Evolutionary conservation across 2,329 filamentous ascomycete genomes (phyloP), one percentile per base, ranked within the genome.

Genomic region (Pseudocercospora fuligena): DNA sequence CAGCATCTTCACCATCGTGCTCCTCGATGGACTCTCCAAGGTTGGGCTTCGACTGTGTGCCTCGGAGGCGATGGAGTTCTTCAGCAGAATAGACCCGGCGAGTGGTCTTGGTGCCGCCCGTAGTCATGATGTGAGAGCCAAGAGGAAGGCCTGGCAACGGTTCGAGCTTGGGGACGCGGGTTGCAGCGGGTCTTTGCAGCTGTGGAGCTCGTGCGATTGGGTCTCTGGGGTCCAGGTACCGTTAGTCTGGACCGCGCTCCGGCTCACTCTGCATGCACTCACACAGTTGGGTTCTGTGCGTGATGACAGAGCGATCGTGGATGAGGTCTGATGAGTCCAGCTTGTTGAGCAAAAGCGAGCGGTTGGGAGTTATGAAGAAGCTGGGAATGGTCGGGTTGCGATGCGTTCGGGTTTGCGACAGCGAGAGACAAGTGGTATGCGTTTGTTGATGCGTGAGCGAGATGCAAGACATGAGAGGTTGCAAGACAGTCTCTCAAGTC

Each of bases 71-170:
- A 60, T 77, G 76, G 16, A 79, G 70, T 67, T 78, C 68, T 70
- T 79, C 76, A 36, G 77, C 76, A 25, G 78, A 79, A 70, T 79
- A 79, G 49, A 78, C 76, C 61, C 76, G 75, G 60, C 78, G 76
- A 49, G 77, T 70, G 61, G 63, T 67, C 62, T 66, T 73, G 66
- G 12, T 6, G 14, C 61, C 54, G 60, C 40, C 51, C 56, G 64
- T 60, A 36, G 64, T 64, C 61, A 70, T 72, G 58, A 40, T 33
- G 51, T 14, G 47, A 51, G n/a, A 51, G 47, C 7, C 14, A 23
- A 27, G 47, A 21, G 47, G 47, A 27, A 25, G 19, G 19, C 47
- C 19, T 23, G 47, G 19, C 47, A 51, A 56, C 51, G 56, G 56
- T 27, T 40, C 16, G 33, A 27, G 56, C 56, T 58, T 43, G 33